Percentiles rank a stretch among this genome's conserved stretches.
These are phyloP conservation scores for Candida railenensis DNA, from an alignment of 805 yeast genomes.

Conservation along the genomic window DNA sequence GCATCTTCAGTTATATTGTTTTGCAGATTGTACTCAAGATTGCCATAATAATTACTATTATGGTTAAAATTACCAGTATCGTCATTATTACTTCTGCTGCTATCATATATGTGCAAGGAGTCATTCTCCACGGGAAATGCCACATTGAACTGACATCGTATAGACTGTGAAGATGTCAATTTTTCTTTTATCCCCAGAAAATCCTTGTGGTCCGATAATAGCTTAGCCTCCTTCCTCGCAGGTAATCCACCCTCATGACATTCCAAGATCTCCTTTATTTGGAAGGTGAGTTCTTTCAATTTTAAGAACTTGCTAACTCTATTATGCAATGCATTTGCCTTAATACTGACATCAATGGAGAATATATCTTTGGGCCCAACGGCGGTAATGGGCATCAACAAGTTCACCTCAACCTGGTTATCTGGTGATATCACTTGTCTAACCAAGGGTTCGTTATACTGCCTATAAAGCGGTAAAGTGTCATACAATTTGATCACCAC, in stretches of 20 bases:
- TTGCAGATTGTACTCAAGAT: too few relatives aligned
- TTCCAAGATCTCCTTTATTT: constrained; percentile 54
- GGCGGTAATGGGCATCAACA: constrained; percentile 49
- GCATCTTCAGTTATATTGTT: too few relatives aligned
- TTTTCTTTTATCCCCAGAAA: constrained; percentile 15
- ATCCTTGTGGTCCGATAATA: constrained; percentile 33
- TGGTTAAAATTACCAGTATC: too few relatives aligned
- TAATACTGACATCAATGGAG: constrained; percentile 35
- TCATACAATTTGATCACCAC: constrained; percentile 57
- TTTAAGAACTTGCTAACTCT: constrained; percentile 30
- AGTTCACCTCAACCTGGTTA: constrained; percentile 45
- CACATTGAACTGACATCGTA: constrained; percentile 21
- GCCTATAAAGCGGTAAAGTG: constrained; percentile 53
- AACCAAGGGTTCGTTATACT: constrained; percentile 52
- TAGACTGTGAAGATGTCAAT: constrained; percentile 26
- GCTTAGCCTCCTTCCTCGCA: constrained; percentile 43
- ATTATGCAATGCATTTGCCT: constrained; percentile 36
- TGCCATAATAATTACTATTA: too few relatives aligned
- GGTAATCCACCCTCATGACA: constrained; percentile 52
- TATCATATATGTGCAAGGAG: constrained; percentile 24
- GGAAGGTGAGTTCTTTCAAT: constrained; percentile 46
- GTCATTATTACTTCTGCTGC: constrained; percentile 6
- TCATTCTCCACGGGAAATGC: constrained; percentile 37
- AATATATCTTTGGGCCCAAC: constrained; percentile 59
- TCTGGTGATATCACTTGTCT: constrained; percentile 48